Evolutionary conservation across 371 early-diverging fungal species (phyloP).

Genomic region (Entomophthora muscae): DNA sequence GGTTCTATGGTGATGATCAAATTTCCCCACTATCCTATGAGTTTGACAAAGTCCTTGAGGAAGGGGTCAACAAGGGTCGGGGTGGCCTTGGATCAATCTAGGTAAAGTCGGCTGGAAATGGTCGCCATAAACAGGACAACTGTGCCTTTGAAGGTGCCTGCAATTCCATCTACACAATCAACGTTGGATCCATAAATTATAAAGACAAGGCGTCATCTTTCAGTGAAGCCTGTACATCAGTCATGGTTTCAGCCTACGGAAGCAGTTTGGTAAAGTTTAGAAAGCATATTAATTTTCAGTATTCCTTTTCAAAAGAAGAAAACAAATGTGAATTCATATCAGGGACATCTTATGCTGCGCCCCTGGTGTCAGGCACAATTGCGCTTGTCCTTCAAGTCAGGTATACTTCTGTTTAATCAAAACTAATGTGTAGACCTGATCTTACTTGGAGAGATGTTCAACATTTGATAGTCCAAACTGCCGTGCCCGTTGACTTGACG

Average conservation of each 20-base stretch:
- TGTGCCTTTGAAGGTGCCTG: slow-evolving; percentile 95
- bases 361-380: slow-evolving; percentile 76
- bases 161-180: slow-evolving; percentile 85
- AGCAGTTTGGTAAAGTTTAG: too few relatives aligned
- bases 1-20: too few relatives aligned
- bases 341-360: slow-evolving; percentile 95
- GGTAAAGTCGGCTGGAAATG: slow-evolving; percentile 93
- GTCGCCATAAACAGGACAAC: slow-evolving; percentile 61
- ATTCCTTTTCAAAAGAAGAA: too few relatives aligned
- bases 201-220: slow-evolving; percentile 56
- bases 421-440: slow-evolving; percentile 62
- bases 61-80: slow-evolving; percentile 69
- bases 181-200: slow-evolving; percentile 77
- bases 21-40: too few relatives aligned
- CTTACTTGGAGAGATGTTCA: slow-evolving; percentile 86
- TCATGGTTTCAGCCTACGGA: slow-evolving; percentile 76
- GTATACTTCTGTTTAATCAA: too few relatives aligned
- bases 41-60: too few relatives aligned
- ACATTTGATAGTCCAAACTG: slow-evolving; percentile 59
- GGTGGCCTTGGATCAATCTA: slow-evolving; percentile 70
- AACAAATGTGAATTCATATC: too few relatives aligned
- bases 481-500: slow-evolving; percentile 45
- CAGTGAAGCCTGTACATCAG: slow-evolving; percentile 79
- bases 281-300: too few relatives aligned
- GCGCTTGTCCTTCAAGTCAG: slow-evolving; percentile 57